phyloP scores from a whole-genome alignment of 768 basidiomycete species.

The Cantharellus anzutake region DNA sequence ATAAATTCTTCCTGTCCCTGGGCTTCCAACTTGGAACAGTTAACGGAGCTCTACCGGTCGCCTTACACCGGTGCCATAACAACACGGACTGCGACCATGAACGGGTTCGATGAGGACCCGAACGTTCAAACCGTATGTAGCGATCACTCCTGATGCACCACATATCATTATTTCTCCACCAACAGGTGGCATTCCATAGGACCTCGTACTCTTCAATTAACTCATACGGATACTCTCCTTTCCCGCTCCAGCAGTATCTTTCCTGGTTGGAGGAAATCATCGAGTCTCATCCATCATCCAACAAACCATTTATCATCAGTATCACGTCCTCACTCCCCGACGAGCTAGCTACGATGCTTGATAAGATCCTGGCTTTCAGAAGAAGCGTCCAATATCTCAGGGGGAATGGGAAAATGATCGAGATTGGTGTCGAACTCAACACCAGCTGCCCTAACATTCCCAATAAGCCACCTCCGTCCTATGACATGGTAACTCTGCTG shows the following conservation, averaged over 20 bases:
- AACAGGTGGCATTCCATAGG: conserved; percentile 12
- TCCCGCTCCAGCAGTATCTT: conserved; percentile 47
- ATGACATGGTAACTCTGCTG: conserved; percentile 31
- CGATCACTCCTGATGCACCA: not conserved
- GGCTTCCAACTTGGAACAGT: conserved; percentile 22
- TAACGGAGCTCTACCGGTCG: conserved; percentile 44
- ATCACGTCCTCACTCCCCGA: conserved; percentile 42
- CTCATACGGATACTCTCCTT: conserved; percentile 75
- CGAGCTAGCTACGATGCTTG: conserved; percentile 36
- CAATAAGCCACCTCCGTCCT: conserved; percentile 32
- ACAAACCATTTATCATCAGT: conserved; percentile 62
- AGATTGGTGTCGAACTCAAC: conserved; percentile 44
- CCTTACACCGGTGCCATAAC: conserved; percentile 60
- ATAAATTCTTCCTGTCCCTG: not conserved
- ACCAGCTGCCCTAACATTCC: conserved; percentile 70
- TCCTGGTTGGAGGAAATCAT: conserved; percentile 38
- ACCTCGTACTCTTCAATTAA: conserved; percentile 39
- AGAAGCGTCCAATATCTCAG: conserved; percentile 8
- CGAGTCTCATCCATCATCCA: conserved; percentile 15
- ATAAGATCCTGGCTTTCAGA: conserved; percentile 42
- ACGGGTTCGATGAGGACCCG: conserved; percentile 49
- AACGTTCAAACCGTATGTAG: conserved; percentile 34
- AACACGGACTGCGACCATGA: conserved; percentile 54
- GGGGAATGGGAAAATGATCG: conserved; percentile 22
- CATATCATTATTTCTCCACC: conserved; percentile 6